A percentile compares a stretch with the other conserved stretches of the same genome.
Conservation (phyloP, 352 stramenopile species). For the Globisporangium parvum region DNA sequence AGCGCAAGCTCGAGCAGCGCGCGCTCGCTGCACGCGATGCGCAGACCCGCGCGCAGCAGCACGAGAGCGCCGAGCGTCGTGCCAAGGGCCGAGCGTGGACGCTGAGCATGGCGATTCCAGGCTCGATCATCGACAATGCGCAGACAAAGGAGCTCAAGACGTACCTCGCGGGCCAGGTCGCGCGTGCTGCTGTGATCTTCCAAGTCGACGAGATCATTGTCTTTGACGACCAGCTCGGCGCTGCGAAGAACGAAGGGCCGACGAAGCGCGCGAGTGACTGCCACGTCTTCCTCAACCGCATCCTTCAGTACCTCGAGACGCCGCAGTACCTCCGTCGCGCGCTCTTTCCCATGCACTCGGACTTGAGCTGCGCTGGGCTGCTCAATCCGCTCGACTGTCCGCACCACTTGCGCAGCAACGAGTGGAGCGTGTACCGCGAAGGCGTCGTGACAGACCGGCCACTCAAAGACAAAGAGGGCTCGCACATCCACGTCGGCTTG, state of each 20-base stretch:
- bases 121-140: constrained; percentile 95
- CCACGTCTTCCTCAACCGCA: constrained; percentile 81
- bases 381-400: constrained; percentile 96
- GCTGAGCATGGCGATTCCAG: constrained; percentile 94
- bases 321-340: constrained; percentile 96
- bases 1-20: constrained; percentile 58
- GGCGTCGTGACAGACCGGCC: constrained; percentile 88
- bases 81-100: constrained; percentile 84
- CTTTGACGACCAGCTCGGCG: constrained; percentile 94
- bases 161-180: constrained; percentile 94
- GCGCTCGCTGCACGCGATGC: constrained; percentile 26
- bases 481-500: constrained; percentile 82
- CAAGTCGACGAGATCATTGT: constrained; percentile 98
- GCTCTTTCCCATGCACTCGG: constrained; percentile 96
- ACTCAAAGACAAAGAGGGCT: constrained; percentile 77
- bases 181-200: constrained; percentile 95
- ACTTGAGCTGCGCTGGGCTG: constrained; percentile 95
- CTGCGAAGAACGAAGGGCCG: constrained; percentile 32
- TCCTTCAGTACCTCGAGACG: constrained; percentile 98
- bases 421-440: constrained; percentile 91
- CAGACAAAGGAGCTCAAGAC: constrained; percentile 97
- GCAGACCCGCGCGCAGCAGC: constrained; percentile 24
- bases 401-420: constrained; percentile 93
- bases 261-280: constrained; percentile 68
- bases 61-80: constrained; percentile 33